Conservation (phyloP, 192 early-diverging fungal species). For the Podila horticola region DNA sequence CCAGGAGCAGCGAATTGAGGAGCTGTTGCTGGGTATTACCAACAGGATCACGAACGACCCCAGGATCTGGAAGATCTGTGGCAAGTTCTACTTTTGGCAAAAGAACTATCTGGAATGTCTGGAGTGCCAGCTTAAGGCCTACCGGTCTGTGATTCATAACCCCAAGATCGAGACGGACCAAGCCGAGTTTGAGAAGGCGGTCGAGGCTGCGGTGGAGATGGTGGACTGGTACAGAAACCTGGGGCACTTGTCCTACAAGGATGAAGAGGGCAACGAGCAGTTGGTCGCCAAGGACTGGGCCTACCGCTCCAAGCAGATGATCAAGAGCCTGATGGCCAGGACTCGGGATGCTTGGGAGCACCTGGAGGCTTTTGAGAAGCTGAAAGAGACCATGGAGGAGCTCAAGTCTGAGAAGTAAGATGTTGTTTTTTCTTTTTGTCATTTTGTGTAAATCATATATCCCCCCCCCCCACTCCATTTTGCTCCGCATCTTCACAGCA, state of each 20-base stretch:
- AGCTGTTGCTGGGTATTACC: slow-evolving; percentile 78
- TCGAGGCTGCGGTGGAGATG: slow-evolving; percentile 74
- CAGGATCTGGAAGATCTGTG: slow-evolving; percentile 78
- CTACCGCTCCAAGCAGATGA: slow-evolving; percentile 83
- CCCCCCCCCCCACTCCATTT: not conserved
- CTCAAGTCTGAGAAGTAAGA: slow-evolving; percentile 57
- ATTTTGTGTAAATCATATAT: not conserved
- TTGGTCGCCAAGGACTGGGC: slow-evolving; percentile 89
- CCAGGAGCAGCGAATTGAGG: slow-evolving; percentile 64
- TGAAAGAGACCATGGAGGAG: slow-evolving; percentile 71
- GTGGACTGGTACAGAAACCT: slow-evolving; percentile 83
- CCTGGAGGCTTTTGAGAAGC: slow-evolving; percentile 64
- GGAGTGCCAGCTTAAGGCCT: slow-evolving; percentile 86
- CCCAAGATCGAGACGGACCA: slow-evolving; percentile 79
- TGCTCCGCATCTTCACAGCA: not conserved
- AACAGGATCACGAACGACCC: slow-evolving; percentile 79
- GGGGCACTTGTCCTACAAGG: slow-evolving; percentile 66
- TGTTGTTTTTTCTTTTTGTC: not conserved
- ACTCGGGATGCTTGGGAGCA: slow-evolving; percentile 81
- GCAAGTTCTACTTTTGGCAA: slow-evolving; percentile 81
- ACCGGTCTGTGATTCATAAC: slow-evolving; percentile 81
- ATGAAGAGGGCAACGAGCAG: slow-evolving; percentile 47
- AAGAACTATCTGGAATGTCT: slow-evolving; percentile 71
- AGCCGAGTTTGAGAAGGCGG: slow-evolving; percentile 77
- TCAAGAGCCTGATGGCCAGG: slow-evolving; percentile 87